Percentiles rank a stretch among this genome's conserved stretches.
Evolutionary conservation across 129 eudicot genomes (phyloP).

Genomic region (Tagetes patula): DNA sequence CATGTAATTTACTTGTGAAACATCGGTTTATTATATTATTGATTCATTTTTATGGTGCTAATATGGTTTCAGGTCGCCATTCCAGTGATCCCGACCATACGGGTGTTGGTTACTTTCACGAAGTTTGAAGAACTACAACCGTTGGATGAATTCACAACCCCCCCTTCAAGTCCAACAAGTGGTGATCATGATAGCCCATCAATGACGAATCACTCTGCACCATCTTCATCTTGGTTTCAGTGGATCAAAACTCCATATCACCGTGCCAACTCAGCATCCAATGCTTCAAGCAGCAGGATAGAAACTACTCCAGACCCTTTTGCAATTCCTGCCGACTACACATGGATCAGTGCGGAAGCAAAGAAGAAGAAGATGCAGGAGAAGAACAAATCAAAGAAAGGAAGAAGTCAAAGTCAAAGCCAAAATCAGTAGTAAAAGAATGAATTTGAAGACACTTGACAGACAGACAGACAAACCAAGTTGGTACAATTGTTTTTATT

Average conservation of each 20-base stretch:
- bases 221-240: conserved; percentile 84
- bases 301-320: conserved; percentile 76
- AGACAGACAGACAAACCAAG: conserved; percentile 29
- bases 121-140: conserved; percentile 89
- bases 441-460: conserved; percentile 24
- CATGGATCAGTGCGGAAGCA: conserved; percentile 85
- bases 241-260: conserved; percentile 89
- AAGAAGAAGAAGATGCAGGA: conserved; percentile 95
- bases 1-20: neutral
- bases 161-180: conserved; percentile 87
- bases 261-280: conserved; percentile 50
- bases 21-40: conserved; percentile 1
- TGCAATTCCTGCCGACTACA: conserved; percentile 74
- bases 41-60: neutral
- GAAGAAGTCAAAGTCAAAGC: conserved; percentile 45
- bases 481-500: conserved; percentile 32
- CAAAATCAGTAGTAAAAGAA: conserved; percentile 32
- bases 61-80: conserved; percentile 70
- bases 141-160: conserved; percentile 83
- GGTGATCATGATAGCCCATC: conserved; percentile 57
- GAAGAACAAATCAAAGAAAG: conserved; percentile 76
- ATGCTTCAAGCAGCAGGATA: conserved; percentile 55
- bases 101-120: conserved; percentile 89
- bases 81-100: conserved; percentile 86
- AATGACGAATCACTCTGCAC: conserved; percentile 27